Percentiles rank a stretch among this genome's conserved stretches.
These are phyloP conservation scores for Amniculicola lignicola DNA, from an alignment of 495 filamentous ascomycete genomes.

Conservation along the genomic window DNA sequence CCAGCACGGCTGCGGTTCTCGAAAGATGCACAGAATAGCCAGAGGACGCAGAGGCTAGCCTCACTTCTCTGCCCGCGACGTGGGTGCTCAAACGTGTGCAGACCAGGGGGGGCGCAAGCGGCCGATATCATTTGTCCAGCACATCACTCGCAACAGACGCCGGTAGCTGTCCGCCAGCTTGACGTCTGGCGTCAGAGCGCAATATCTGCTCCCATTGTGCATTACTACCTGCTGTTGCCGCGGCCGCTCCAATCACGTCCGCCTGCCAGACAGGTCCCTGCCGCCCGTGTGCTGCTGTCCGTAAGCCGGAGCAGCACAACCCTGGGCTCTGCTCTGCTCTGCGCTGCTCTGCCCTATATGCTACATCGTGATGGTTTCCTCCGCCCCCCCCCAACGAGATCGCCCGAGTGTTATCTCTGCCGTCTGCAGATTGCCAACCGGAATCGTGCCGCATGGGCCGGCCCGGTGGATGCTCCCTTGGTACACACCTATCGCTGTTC, in stretches of 20 bases:
- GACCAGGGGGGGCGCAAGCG: neutral
- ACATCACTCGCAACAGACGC: conserved; percentile 3
- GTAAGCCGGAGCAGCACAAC: conserved; percentile 13
- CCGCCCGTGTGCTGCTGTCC: neutral
- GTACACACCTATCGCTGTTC: conserved; percentile 13
- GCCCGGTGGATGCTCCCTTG: conserved; percentile 1
- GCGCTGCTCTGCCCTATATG: no score
- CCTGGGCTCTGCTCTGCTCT: no score
- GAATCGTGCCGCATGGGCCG: conserved; percentile 17
- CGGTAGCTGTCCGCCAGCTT: conserved; percentile 7
- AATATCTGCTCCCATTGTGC: conserved; percentile 3
- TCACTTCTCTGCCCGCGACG: conserved; percentile 1
- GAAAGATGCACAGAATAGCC: conserved; percentile 23
- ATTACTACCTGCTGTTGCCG: no score
- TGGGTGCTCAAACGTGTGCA: neutral
- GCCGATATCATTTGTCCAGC: conserved; percentile 12
- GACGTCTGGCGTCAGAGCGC: neutral
- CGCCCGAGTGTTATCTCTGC: conserved; percentile 17
- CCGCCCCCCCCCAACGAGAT: neutral
- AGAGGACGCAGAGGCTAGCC: conserved; percentile 8
- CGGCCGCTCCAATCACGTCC: no score
- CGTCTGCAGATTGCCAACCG: conserved; percentile 14
- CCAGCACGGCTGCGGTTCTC: conserved; percentile 8
- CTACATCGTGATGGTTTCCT: neutral
- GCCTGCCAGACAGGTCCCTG: no score